Evolutionary conservation across 2,329 filamentous ascomycete genomes (phyloP).

Genomic region (Tolypocladium endophyticum): DNA sequence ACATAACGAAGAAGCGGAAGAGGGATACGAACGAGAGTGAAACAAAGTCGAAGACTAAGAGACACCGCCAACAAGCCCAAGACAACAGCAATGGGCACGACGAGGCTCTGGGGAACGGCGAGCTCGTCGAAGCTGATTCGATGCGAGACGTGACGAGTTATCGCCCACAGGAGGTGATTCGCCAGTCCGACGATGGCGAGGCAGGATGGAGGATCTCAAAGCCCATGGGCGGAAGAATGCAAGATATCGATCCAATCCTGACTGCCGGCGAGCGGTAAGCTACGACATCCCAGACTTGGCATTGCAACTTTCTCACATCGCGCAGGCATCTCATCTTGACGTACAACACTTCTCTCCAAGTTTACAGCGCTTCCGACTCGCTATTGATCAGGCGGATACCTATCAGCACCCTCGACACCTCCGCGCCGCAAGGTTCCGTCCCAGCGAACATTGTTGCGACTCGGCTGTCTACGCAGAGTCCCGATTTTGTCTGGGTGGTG

Average conservation of each 20-base stretch:
- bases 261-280: slow-evolving; percentile 50
- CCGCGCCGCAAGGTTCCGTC: slow-evolving; percentile 11
- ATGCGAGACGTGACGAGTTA: slow-evolving; percentile 5
- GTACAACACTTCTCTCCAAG: slow-evolving; percentile 63
- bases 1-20: slow-evolving; percentile 35
- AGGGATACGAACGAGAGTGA: slow-evolving; percentile 31
- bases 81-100: slow-evolving; percentile 16
- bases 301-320: slow-evolving; percentile 6
- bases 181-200: slow-evolving; percentile 18
- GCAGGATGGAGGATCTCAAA: slow-evolving; percentile 50
- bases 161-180: slow-evolving; percentile 14
- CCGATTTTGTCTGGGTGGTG: slow-evolving; percentile 48
- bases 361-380: slow-evolving; percentile 75
- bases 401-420: slow-evolving; percentile 24
- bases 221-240: slow-evolving; percentile 55
- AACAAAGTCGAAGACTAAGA: slow-evolving; percentile 31
- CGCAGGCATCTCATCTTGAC: slow-evolving; percentile 62
- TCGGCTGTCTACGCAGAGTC: slow-evolving; percentile 24
- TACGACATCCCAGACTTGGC: background rate
- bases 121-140: slow-evolving; percentile 2
- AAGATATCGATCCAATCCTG: slow-evolving; percentile 54
- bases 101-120: slow-evolving; percentile 1
- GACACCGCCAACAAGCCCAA: slow-evolving; percentile 22
- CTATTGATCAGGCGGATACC: slow-evolving; percentile 65
- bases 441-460: slow-evolving; percentile 29